phyloP scores from a whole-genome alignment of 768 basidiomycete species.

The Russula brevipes region DNA sequence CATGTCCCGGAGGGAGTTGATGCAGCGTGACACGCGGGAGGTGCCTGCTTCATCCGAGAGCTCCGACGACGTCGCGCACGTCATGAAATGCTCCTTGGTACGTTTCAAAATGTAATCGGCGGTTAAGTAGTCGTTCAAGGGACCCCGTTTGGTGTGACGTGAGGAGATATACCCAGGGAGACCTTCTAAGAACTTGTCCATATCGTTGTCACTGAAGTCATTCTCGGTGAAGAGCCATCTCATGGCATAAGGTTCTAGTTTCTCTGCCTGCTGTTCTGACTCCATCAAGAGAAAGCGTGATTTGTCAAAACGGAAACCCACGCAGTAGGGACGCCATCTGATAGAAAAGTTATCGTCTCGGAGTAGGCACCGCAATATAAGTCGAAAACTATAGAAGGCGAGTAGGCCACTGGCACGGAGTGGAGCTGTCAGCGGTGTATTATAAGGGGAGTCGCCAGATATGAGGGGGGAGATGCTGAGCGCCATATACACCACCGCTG shows the following conservation, averaged over 20 bases:
- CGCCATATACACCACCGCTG: not conserved
- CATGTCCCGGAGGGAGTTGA: conserved; percentile 9
- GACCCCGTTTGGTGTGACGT: not conserved
- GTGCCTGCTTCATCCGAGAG: conserved; percentile 4
- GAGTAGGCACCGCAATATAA: too few relatives aligned
- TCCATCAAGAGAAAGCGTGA: not conserved
- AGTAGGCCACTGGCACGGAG: not conserved
- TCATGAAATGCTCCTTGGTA: conserved; percentile 11
- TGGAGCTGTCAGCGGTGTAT: conserved; percentile 13
- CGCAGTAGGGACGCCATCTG: not conserved
- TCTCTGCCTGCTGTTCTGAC: not conserved
- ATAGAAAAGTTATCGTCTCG: not conserved
- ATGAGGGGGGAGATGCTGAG: conserved; percentile 15
- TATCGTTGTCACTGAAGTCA: conserved; percentile 11
- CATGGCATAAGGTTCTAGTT: conserved; percentile 12
- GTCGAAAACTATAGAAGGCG: not conserved
- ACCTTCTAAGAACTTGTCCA: conserved; percentile 16
- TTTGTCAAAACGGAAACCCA: conserved; percentile 2
- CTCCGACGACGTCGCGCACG: conserved; percentile 5
- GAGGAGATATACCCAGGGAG: conserved; percentile 16
- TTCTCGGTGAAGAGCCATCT: conserved; percentile 8
- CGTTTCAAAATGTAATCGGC: not conserved
- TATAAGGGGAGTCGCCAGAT: conserved; percentile 10
- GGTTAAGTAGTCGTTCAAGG: not conserved
- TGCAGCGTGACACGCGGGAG: not conserved